Percentiles rank a stretch among this genome's conserved stretches.
These are phyloP conservation scores for Saitozyma sp. DNA, from an alignment of 768 basidiomycete genomes.

Conservation along the genomic window DNA sequence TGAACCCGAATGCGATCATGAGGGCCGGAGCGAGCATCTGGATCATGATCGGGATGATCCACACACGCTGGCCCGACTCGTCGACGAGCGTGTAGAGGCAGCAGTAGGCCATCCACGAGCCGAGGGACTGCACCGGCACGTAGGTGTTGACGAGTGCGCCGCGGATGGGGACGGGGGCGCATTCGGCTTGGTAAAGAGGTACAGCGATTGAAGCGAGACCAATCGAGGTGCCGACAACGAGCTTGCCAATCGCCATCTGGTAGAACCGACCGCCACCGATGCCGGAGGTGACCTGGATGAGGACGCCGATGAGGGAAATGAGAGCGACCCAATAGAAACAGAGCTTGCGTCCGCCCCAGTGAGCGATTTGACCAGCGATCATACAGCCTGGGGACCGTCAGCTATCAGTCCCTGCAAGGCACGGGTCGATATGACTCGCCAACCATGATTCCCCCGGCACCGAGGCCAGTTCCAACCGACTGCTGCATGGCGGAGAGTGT, in stretches of 20 bases:
- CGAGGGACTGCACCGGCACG: slow-evolving; percentile 5
- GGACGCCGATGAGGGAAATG: slow-evolving; percentile 4
- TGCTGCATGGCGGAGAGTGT: too few relatives aligned
- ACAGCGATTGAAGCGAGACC: slow-evolving; percentile 7
- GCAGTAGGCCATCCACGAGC: neutral
- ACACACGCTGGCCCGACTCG: slow-evolving; percentile 5
- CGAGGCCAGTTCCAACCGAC: too few relatives aligned
- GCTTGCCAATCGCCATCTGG: slow-evolving; percentile 6
- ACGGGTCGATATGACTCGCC: too few relatives aligned
- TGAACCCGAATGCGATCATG: neutral
- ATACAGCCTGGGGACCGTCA: too few relatives aligned
- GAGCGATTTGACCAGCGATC: slow-evolving; percentile 5
- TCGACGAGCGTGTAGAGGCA: neutral
- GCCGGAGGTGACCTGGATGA: slow-evolving; percentile 6
- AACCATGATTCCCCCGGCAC: too few relatives aligned
- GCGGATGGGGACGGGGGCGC: slow-evolving; percentile 5
- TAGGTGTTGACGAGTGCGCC: slow-evolving; percentile 7
- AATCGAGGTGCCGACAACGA: slow-evolving; percentile 2
- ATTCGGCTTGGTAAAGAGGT: slow-evolving; percentile 6
- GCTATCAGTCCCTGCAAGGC: too few relatives aligned
- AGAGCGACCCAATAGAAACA: neutral
- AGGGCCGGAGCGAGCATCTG: slow-evolving; percentile 4
- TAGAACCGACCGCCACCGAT: slow-evolving; percentile 5
- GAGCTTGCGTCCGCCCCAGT: slow-evolving; percentile 1
- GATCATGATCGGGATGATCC: slow-evolving; percentile 8